Evolutionary conservation across 1,139 yeast species (phyloP).

Genomic region (Hanseniaspora gamundiae): DNA sequence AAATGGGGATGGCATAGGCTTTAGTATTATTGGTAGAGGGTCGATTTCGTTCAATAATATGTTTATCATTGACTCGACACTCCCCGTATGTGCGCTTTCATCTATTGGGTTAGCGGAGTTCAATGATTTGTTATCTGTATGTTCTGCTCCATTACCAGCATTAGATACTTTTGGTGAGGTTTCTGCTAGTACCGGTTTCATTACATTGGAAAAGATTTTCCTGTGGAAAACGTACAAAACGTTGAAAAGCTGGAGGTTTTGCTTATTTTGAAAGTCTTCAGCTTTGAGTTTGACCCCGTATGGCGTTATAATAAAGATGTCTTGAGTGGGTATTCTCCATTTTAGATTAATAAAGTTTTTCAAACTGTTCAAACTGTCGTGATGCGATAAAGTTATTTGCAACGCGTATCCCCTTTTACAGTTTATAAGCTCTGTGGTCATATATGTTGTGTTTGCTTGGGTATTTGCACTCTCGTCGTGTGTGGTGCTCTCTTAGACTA

Average conservation of each 20-base stretch:
- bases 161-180: too few species aligned
- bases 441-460: not conserved
- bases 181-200: too few species aligned
- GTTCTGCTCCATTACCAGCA: too few species aligned
- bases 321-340: constrained; percentile 32
- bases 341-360: constrained; percentile 33
- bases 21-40: constrained; percentile 22
- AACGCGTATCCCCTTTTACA: constrained; percentile 31
- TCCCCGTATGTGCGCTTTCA: too few species aligned
- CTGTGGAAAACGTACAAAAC: constrained; percentile 53
- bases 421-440: constrained; percentile 27
- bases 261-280: constrained; percentile 25
- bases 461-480: too few species aligned
- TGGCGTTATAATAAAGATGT: constrained; percentile 49
- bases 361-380: constrained; percentile 32
- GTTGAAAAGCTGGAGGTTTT: constrained; percentile 15
- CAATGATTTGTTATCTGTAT: constrained; percentile 2
- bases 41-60: constrained; percentile 14
- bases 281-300: constrained; percentile 52
- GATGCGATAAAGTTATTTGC: constrained; percentile 25
- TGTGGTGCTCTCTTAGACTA: too few species aligned
- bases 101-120: not conserved
- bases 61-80: not conserved
- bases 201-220: constrained; percentile 31
- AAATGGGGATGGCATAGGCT: constrained; percentile 35